Conservation (phyloP, 2,329 filamentous ascomycete genomes). For the Paraconiothyrium brasiliense region DNA sequence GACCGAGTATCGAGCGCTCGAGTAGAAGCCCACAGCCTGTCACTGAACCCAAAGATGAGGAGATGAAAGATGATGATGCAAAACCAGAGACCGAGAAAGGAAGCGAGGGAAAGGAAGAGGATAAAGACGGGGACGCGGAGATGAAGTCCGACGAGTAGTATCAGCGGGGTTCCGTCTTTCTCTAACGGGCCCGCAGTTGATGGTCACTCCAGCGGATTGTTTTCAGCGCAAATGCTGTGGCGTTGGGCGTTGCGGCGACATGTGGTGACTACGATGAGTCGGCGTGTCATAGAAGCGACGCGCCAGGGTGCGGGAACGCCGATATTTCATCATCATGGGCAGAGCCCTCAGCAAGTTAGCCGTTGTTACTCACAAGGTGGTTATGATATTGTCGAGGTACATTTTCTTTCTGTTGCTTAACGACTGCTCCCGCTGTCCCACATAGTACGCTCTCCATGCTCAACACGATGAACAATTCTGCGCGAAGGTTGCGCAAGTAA, state of each 20-base stretch:
- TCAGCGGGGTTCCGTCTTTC: not conserved
- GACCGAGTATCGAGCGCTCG: conserved; percentile 40
- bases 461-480: not conserved
- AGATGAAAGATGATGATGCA: conserved; percentile 31
- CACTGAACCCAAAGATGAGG: conserved; percentile 30
- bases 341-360: no score
- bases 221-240: not conserved
- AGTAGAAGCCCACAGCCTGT: conserved; percentile 37
- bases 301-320: not conserved
- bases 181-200: not conserved
- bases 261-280: not conserved
- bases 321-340: not conserved
- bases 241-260: not conserved
- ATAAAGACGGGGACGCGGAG: conserved; percentile 25
- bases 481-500: not conserved
- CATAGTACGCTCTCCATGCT: not conserved
- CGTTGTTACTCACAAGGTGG: no score
- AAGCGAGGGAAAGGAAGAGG: conserved; percentile 26
- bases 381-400: not conserved
- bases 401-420: not conserved
- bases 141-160: conserved; percentile 33
- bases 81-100: conserved; percentile 28
- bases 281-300: no score
- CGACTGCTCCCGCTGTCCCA: not conserved
- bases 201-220: not conserved